A percentile compares a stretch with the other conserved stretches of the same genome.
Evolutionary conservation across 176 grass and related monocot genomes (phyloP).

Genomic region (Ampelocalamus luodianensis): DNA sequence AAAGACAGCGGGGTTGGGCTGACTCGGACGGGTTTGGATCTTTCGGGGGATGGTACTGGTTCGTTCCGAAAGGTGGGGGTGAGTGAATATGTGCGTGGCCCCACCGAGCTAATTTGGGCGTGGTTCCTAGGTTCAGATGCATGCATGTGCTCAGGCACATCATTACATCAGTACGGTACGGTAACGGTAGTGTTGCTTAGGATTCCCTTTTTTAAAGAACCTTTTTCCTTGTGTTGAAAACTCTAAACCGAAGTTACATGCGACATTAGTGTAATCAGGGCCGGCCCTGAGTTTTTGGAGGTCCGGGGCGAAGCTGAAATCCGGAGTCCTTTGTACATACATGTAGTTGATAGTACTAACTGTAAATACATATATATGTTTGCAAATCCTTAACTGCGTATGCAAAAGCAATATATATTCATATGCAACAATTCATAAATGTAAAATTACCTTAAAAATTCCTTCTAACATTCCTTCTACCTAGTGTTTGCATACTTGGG

Average conservation of each 20-base stretch:
- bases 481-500: too few relatives aligned
- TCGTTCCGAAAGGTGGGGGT: not conserved
- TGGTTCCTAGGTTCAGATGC: conserved; percentile 4
- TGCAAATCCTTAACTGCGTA: too few relatives aligned
- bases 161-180: not conserved
- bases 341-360: too few relatives aligned
- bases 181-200: not conserved
- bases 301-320: too few relatives aligned
- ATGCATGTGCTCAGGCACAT: not conserved
- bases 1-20: not conserved
- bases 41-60: not conserved
- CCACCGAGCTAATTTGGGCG: not conserved
- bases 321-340: too few relatives aligned
- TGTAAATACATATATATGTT: too few relatives aligned
- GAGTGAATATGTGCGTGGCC: not conserved
- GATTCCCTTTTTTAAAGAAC: not conserved
- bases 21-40: conserved; percentile 15
- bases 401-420: too few relatives aligned
- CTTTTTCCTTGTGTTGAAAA: not conserved
- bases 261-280: too few relatives aligned
- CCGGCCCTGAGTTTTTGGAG: too few relatives aligned
- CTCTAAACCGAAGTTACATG: not conserved
- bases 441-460: too few relatives aligned
- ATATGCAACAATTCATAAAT: too few relatives aligned
- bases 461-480: too few relatives aligned